These are phyloP conservation scores for Neophaeococcomyces mojaviensis DNA, from an alignment of 2,329 filamentous ascomycete species.

Conservation along the genomic window DNA sequence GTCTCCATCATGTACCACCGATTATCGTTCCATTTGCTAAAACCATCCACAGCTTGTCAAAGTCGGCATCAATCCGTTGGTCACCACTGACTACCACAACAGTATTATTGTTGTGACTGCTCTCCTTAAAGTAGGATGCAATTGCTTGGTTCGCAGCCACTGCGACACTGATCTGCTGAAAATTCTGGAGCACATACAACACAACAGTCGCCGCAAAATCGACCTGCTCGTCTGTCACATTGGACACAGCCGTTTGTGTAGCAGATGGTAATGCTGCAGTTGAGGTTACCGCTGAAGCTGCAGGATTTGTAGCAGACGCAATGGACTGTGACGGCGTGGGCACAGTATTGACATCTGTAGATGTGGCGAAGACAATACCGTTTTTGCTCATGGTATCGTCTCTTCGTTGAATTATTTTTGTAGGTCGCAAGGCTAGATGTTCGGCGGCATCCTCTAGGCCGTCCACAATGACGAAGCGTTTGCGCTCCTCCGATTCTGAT, in stretches of 20 bases:
- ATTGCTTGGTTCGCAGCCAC: slow-evolving; percentile 19
- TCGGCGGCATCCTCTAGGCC: neutral
- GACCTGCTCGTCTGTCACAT: slow-evolving; percentile 12
- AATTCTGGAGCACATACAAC: slow-evolving; percentile 24
- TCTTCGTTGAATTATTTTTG: slow-evolving; percentile 7
- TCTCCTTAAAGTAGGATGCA: slow-evolving; percentile 25
- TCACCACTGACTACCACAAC: slow-evolving; percentile 25
- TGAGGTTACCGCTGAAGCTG: slow-evolving; percentile 25
- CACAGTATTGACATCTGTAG: slow-evolving; percentile 4
- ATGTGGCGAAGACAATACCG: slow-evolving; percentile 8
- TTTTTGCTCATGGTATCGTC: slow-evolving; percentile 7
- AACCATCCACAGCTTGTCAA: slow-evolving; percentile 30
- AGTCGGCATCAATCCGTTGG: slow-evolving; percentile 29
- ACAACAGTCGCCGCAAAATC: slow-evolving; percentile 19
- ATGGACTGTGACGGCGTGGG: slow-evolving; percentile 15
- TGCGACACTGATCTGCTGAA: slow-evolving; percentile 25
- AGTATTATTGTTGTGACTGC: slow-evolving; percentile 22
- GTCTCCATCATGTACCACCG: slow-evolving; percentile 16
- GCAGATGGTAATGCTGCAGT: slow-evolving; percentile 15
- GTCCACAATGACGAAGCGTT: neutral
- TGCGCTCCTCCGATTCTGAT: neutral
- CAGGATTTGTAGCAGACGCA: slow-evolving; percentile 17
- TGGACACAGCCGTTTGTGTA: slow-evolving; percentile 13
- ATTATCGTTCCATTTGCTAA: slow-evolving; percentile 26
- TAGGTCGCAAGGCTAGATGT: slow-evolving; percentile 1